Evolutionary conservation across 306 rosid genomes (phyloP).

Genomic region (Myrica gale): DNA sequence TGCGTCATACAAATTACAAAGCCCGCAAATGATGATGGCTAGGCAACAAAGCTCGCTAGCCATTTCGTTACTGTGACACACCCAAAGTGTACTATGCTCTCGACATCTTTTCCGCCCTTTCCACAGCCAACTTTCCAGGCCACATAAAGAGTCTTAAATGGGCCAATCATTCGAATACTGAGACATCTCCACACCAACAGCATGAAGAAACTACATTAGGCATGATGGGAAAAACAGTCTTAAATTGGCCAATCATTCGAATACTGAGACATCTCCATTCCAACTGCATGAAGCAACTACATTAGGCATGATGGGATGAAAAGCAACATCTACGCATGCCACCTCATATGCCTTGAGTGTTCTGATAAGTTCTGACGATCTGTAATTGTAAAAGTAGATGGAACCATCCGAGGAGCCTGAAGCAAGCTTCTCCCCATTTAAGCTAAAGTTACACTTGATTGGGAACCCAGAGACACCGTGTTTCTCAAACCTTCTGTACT

Average conservation of each 20-base stretch:
- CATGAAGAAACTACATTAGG: conserved; percentile 77
- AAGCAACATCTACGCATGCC: conserved; percentile 65
- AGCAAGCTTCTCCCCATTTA: conserved; percentile 67
- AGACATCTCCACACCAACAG: conserved; percentile 77
- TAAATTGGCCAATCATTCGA: conserved; percentile 36
- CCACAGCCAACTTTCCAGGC: background rate
- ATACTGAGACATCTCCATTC: conserved; percentile 71
- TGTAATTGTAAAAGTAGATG: conserved; percentile 61
- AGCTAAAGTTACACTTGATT: conserved; percentile 73
- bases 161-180: conserved; percentile 50
- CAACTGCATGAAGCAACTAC: conserved; percentile 82
- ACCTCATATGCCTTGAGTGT: conserved; percentile 75
- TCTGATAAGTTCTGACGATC: conserved; percentile 55
- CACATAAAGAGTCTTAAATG: conserved; percentile 4
- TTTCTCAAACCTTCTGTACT: conserved; percentile 68
- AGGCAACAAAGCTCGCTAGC: no score
- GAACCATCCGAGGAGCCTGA: conserved; percentile 93
- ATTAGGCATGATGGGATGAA: conserved; percentile 72
- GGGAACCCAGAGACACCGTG: conserved; percentile 89
- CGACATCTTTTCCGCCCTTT: background rate
- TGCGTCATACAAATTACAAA: no score
- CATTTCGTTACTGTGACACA: no score
- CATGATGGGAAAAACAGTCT: conserved; percentile 33
- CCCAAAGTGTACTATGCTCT: background rate
- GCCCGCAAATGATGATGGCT: no score